Evolutionary conservation across 192 early-diverging fungal species (phyloP).

Genomic region (Podochytrium sp.): DNA sequence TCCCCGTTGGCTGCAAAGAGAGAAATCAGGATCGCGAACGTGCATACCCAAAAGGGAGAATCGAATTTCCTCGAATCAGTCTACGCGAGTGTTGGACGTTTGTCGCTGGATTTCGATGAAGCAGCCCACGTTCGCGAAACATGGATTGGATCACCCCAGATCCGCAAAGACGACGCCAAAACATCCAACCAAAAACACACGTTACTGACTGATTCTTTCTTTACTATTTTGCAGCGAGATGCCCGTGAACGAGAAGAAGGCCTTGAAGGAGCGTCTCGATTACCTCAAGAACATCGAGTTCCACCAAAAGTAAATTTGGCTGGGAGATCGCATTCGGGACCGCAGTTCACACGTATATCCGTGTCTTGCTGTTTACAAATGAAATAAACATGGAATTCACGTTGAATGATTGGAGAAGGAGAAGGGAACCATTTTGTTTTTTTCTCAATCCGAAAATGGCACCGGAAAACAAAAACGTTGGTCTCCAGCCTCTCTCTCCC

Average conservation of each 20-base stretch:
- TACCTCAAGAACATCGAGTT: slow-evolving; percentile 47
- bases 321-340: neutral
- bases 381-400: neutral
- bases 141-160: no score
- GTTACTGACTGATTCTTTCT: neutral
- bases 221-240: slow-evolving; percentile 30
- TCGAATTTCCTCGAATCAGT: no score
- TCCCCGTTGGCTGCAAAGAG: no score
- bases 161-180: no score
- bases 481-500: no score
- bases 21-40: no score
- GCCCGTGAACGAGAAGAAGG: slow-evolving; percentile 49
- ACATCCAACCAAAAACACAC: neutral
- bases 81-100: no score
- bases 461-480: no score
- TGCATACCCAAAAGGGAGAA: no score
- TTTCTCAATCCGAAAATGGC: neutral
- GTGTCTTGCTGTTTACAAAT: neutral
- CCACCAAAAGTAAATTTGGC: slow-evolving; percentile 42
- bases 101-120: no score
- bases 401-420: neutral
- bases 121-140: no score
- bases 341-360: neutral
- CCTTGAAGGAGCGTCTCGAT: slow-evolving; percentile 37
- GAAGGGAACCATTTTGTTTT: slow-evolving; percentile 1